Evolutionary conservation across 2,329 filamentous ascomycete genomes (phyloP).

Genomic region (Stachybotrys chlorohalonatus): DNA sequence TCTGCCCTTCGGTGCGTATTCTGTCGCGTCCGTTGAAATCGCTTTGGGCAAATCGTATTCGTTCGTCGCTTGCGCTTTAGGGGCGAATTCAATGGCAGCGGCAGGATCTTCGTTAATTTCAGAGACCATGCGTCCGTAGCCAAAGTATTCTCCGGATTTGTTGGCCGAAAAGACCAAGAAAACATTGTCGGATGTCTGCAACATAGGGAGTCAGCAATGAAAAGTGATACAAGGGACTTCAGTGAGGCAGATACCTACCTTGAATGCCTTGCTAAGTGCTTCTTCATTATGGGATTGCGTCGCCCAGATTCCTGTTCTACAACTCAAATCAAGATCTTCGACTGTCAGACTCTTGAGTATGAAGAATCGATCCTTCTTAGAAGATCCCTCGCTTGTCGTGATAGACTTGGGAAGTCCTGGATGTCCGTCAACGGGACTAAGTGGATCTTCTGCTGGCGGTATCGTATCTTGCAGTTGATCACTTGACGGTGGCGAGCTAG

Average conservation of each 20-base stretch:
- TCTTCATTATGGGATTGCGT: conserved; percentile 91
- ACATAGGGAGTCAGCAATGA: not conserved
- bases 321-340: conserved; percentile 81
- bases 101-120: conserved; percentile 69
- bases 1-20: conserved; percentile 68
- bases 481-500: conserved; percentile 5
- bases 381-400: conserved; percentile 3
- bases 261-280: conserved; percentile 71
- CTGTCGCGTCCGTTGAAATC: conserved; percentile 69
- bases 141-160: conserved; percentile 95
- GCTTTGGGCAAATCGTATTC: conserved; percentile 66
- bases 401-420: not conserved
- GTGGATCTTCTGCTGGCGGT: conserved; percentile 1
- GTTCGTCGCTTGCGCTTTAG: conserved; percentile 48
- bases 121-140: conserved; percentile 85
- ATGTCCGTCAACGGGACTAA: conserved; percentile 4
- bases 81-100: conserved; percentile 60
- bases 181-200: conserved; percentile 68
- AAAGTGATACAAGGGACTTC: not conserved
- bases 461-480: conserved; percentile 4
- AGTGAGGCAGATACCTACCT: conserved; percentile 40
- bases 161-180: conserved; percentile 94
- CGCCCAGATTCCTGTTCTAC: conserved; percentile 84
- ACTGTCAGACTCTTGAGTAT: conserved; percentile 88
- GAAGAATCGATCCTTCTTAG: conserved; percentile 67